Evolutionary conservation across 2,329 filamentous ascomycete genomes (phyloP), one percentile per base, ranked within the genome.

Genomic region (Apiospora saccharicola): DNA sequence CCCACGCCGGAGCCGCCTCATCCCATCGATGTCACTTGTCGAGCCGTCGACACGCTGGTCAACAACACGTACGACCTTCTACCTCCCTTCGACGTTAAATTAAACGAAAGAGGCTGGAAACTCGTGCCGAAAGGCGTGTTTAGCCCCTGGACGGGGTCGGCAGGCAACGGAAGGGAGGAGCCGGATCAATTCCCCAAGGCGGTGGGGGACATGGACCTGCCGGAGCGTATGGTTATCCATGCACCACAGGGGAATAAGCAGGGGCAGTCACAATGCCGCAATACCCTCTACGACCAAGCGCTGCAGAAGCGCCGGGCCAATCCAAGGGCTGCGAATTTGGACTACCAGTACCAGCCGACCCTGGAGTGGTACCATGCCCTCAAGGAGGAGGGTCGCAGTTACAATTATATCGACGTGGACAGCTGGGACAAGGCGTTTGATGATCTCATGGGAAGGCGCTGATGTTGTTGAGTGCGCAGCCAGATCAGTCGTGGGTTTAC

Each of bases 341-440:
- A 68, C 37, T 89, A 84, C 75, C 76, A 76, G 22, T 90, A 86
- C 75, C 77, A 77, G 57, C 83, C 86, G 12, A 90, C 89, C 1
- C 73, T 81, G 73, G 79, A 85, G 5, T 90, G 89, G 89, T 90
- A 90, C 74, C 75, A 75, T 4, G 80, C 85, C 49, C 86, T 88
- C 74, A 75, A 81, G 34, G 77, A 77, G 0, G 86, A 87, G 75
- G 86, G 86, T 2, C 82, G 87, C 26, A 85, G 83, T 0, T 88
- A 82, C 71, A 84, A 85, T 70, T 87, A 90, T 73, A 80, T 90
- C 4, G 76, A 79, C 5, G 84, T 90, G 6, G 79, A 79, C 44
- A 72, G 78, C 2, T 90, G 85, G 83, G 80, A 85, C 24, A 41
- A 37, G n/a, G 34, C n/a, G 3, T 19, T 49, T 8, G 68, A 64